Evolutionary conservation across 169 alveolate species (phyloP).

Genomic region (Cytauxzoon felis): DNA sequence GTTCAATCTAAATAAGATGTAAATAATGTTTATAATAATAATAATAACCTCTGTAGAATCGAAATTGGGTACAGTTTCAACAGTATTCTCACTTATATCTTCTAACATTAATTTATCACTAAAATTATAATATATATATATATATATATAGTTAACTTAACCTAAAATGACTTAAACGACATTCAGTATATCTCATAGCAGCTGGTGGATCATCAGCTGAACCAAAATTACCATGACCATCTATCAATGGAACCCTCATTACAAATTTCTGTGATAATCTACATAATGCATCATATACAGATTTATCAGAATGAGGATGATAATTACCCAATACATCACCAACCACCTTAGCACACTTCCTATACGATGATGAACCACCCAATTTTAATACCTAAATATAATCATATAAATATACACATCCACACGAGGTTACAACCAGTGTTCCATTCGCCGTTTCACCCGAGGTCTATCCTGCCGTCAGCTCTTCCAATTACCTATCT

Average conservation of each 20-base stretch:
- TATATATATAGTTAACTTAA: too few relatives aligned
- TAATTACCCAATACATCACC: conserved; percentile 83
- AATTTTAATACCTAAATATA: conserved; percentile 56
- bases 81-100: conserved; percentile 65
- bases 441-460: conserved; percentile 13
- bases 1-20: conserved; percentile 59
- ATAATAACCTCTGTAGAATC: conserved; percentile 74
- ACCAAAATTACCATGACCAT: conserved; percentile 84
- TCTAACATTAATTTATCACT: conserved; percentile 69
- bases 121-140: conserved; percentile 7
- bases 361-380: conserved; percentile 48
- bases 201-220: conserved; percentile 82
- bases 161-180: conserved; percentile 57
- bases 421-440: too few relatives aligned
- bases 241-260: conserved; percentile 70
- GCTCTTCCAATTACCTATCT: too few relatives aligned
- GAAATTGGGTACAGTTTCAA: conserved; percentile 73
- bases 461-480: too few relatives aligned
- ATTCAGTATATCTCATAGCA: conserved; percentile 84
- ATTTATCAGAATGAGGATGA: conserved; percentile 83
- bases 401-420: neutral
- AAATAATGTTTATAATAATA: neutral
- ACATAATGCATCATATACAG: conserved; percentile 82
- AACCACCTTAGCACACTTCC: conserved; percentile 81
- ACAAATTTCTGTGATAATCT: conserved; percentile 75